A percentile compares a stretch with the other conserved stretches of the same genome.
phyloP scores from a whole-genome alignment of 805 yeast species.

The Kodamaea restingae region DNA sequence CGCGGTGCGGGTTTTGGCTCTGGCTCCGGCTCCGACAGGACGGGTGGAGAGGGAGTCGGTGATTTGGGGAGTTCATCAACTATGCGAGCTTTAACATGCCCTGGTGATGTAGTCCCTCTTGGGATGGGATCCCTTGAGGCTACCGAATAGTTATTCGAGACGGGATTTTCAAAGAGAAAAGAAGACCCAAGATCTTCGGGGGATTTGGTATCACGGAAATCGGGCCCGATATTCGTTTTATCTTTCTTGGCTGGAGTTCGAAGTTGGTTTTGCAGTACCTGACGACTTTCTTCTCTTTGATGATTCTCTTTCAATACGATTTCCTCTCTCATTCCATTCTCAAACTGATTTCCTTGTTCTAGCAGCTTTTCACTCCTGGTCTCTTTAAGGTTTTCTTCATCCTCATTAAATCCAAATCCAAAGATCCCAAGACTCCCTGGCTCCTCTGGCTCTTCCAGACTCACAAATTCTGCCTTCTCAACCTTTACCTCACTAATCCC shows the following conservation, averaged over 20 bases:
- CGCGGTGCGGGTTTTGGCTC: not conserved
- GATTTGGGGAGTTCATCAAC: not conserved
- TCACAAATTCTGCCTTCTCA: not conserved
- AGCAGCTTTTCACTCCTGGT: not conserved
- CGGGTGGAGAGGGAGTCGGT: not conserved
- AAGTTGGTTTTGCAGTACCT: too few relatives aligned
- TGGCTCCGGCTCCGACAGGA: not conserved
- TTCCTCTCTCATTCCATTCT: too few relatives aligned
- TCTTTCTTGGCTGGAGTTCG: too few relatives aligned
- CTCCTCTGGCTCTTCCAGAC: not conserved
- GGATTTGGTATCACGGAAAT: too few relatives aligned
- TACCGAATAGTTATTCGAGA: too few relatives aligned
- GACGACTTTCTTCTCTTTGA: too few relatives aligned
- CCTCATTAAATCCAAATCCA: conserved; percentile 22
- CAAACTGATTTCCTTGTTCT: not conserved
- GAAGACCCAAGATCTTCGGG: conserved; percentile 1
- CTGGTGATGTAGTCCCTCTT: not conserved
- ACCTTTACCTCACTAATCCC: not conserved
- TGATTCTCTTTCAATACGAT: too few relatives aligned
- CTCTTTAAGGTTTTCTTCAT: conserved; percentile 39
- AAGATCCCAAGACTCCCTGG: not conserved
- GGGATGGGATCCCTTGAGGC: too few relatives aligned
- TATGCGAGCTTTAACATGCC: not conserved
- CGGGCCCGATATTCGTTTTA: too few relatives aligned
- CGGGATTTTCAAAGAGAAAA: conserved; percentile 6